phyloP scores from a whole-genome alignment of 1,284 basidiomycete genomes.

The Gymnopus androsaceus region DNA sequence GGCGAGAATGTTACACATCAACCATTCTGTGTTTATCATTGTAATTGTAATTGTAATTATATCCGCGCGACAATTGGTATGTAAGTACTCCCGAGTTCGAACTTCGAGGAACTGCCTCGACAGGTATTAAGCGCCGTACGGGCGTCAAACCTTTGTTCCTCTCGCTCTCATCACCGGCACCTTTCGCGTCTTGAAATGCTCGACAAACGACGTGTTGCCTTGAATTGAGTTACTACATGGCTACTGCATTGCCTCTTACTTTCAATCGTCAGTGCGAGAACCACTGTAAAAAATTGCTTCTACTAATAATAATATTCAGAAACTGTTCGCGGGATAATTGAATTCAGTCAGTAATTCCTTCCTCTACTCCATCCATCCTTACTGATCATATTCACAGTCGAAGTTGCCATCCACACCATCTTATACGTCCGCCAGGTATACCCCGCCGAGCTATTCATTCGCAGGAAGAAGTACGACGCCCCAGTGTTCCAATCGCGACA shows the following conservation, averaged over 20 bases:
- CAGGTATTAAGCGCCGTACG: too few species aligned
- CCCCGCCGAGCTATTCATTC: slow-evolving; percentile 83
- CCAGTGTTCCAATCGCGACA: slow-evolving; percentile 92
- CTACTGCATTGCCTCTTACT: background rate
- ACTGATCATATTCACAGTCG: slow-evolving; percentile 56
- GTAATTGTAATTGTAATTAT: too few species aligned
- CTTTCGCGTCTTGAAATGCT: background rate
- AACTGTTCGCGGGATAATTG: slow-evolving; percentile 57
- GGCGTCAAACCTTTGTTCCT: too few species aligned
- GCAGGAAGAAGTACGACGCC: slow-evolving; percentile 85
- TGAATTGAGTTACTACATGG: too few species aligned
- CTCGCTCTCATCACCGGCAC: background rate
- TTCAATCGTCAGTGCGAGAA: slow-evolving; percentile 6
- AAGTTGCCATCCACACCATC: slow-evolving; percentile 90
- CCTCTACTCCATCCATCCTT: background rate
- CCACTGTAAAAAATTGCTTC: too few species aligned
- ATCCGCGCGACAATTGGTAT: too few species aligned
- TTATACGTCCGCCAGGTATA: slow-evolving; percentile 90
- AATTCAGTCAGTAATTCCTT: slow-evolving; percentile 55
- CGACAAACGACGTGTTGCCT: too few species aligned
- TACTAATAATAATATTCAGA: slow-evolving; percentile 48
- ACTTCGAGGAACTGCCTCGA: too few species aligned
- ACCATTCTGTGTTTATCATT: too few species aligned
- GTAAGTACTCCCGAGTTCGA: too few species aligned
- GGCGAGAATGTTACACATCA: too few species aligned